Conservation (phyloP, 345 rosid genomes). For the Angophora floribunda region DNA sequence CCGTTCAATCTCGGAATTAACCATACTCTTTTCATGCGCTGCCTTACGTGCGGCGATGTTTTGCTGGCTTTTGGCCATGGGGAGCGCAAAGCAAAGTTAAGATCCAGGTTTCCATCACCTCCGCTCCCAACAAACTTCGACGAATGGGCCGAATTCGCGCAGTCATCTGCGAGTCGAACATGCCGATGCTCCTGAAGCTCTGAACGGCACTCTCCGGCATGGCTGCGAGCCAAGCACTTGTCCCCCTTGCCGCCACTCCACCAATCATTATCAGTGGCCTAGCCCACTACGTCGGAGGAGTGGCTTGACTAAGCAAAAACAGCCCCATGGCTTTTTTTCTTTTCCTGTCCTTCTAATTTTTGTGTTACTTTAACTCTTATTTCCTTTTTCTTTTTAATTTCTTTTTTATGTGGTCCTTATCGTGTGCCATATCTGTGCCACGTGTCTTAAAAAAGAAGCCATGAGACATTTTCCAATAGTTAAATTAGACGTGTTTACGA, state of each 20-base stretch:
- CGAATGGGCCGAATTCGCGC: not conserved
- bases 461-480: not conserved
- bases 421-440: fast-evolving
- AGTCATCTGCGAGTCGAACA: too few relatives aligned
- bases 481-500: not conserved
- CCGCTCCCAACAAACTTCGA: not conserved
- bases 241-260: not conserved
- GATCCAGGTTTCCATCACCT: not conserved
- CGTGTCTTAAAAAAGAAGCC: not conserved
- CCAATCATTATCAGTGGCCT: not conserved
- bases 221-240: not conserved
- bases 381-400: not conserved
- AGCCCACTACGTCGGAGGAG: not conserved
- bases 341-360: not conserved
- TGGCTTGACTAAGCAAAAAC: not conserved
- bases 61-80: not conserved
- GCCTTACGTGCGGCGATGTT: not conserved
- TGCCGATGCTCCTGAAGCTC: not conserved
- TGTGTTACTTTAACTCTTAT: not conserved
- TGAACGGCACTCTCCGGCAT: not conserved
- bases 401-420: not conserved
- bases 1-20: not conserved
- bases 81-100: not conserved
- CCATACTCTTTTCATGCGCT: not conserved
- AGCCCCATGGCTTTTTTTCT: not conserved